Percentiles rank a stretch among this genome's conserved stretches.
Conservation (phyloP, 805 yeast species). For the Saturnispora silvae region DNA sequence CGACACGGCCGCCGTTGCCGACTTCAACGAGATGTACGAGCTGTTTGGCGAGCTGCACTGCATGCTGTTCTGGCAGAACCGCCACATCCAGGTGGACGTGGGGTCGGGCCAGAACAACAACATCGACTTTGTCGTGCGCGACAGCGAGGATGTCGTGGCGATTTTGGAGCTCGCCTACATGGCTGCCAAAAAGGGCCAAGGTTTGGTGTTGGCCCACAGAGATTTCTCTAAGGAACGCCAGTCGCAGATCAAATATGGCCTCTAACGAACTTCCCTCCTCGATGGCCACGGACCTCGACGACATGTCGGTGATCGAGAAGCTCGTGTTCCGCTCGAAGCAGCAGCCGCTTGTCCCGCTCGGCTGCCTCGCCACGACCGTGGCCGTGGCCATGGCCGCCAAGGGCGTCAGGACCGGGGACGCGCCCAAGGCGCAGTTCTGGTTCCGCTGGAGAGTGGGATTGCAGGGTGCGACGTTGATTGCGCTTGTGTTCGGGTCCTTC, state of each 20-base stretch:
- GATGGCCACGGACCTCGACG: slow-evolving; percentile 40
- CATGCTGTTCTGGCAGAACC: slow-evolving; percentile 88
- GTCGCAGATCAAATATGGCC: slow-evolving; percentile 19
- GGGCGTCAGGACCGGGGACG: slow-evolving; percentile 63
- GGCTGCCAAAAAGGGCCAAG: slow-evolving; percentile 89
- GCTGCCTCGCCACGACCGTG: slow-evolving; percentile 65
- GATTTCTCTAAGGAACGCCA: slow-evolving; percentile 31
- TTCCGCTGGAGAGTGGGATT: slow-evolving; percentile 84
- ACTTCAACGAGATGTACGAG: slow-evolving; percentile 85
- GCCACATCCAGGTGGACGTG: slow-evolving; percentile 97
- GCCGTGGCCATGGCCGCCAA: slow-evolving; percentile 75
- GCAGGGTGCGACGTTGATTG: slow-evolving; percentile 75
- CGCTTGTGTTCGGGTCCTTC: slow-evolving; percentile 71
- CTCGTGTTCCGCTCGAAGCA: slow-evolving; percentile 57
- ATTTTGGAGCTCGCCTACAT: slow-evolving; percentile 81
- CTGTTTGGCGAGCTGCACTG: slow-evolving; percentile 81
- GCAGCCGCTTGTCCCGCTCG: slow-evolving; percentile 85
- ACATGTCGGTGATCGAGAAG: slow-evolving; percentile 43
- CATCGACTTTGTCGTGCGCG: slow-evolving; percentile 66
- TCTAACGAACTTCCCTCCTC: slow-evolving; percentile 39
- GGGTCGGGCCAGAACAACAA: slow-evolving; percentile 98
- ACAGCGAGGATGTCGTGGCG: slow-evolving; percentile 84
- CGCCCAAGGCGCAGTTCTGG: slow-evolving; percentile 69
- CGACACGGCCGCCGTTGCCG: slow-evolving; percentile 83
- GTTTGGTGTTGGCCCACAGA: slow-evolving; percentile 77